Evolutionary conservation across 257 asterid genomes (phyloP), one percentile per base, ranked within the genome.

Genomic region (Handroanthus guayacan): DNA sequence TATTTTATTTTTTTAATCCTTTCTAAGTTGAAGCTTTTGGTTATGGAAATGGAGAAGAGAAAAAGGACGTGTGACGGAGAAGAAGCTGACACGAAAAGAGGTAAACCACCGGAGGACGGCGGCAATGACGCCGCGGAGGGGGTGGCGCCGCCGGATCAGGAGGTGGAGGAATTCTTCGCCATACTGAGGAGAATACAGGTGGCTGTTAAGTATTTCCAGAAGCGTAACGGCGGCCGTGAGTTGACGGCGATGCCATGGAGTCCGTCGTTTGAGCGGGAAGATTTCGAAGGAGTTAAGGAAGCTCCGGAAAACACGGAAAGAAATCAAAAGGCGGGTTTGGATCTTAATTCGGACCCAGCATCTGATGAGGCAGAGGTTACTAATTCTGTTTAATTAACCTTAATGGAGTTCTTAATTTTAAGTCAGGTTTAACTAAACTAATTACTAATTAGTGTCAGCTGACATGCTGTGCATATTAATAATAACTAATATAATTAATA

Each of bases 161-260:
- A 87, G 72, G 91, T 87, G 73, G 91, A 87, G 74, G 89, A 84
- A 51, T 84, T 87, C 74, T 87, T 69, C 72, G 83, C 86, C 9
- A 87, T 84, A 1, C 62, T 87, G 39, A 75, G 74, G 75, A 79
- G 87, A 60, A 83, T 82, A 18, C 85, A 70, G 20, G 82, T 67
- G 14, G 91, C 87, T 10, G 45, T 87, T 17, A 56, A 64, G 62
- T 78, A 71, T 37, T 78, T 78, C 69, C 62, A 56, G 74, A 66
- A 47, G 44, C 82, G 74, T 31, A 7, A 56, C 56, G 62, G 45
- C 38, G 69, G 75, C 50, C 51, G 41, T 43, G 51, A 41, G 38
- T 31, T 50, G 41, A 44, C 66, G 75, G 41, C 79, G 57, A 18
- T 74, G 72, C 31, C 69, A 2, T 75, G 84, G 84, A 69, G 36